phyloP scores from a whole-genome alignment of 129 eudicot species.

The Pulicaria dysenterica region DNA sequence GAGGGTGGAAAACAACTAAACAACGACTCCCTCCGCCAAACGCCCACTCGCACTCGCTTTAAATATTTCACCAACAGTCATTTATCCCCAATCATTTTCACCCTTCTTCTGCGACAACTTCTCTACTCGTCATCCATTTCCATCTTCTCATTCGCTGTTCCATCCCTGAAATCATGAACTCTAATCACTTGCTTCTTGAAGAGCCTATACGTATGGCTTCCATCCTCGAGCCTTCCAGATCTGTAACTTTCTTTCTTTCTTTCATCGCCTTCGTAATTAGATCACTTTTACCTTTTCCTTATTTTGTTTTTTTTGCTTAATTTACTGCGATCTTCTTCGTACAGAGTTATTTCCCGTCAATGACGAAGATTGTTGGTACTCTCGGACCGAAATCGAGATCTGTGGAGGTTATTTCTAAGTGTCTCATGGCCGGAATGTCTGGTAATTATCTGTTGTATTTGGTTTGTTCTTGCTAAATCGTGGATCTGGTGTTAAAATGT shows the following conservation, averaged over 20 bases:
- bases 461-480: not conserved
- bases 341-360: conserved; percentile 81
- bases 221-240: conserved; percentile 75
- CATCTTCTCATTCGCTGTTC: not conserved
- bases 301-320: not conserved
- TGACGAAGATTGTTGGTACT: conserved; percentile 88
- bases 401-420: conserved; percentile 72
- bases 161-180: conserved; percentile 44
- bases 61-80: not conserved
- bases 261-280: not conserved
- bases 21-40: conserved; percentile 28
- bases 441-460: conserved; percentile 35
- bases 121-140: not conserved
- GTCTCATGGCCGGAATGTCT: conserved; percentile 93
- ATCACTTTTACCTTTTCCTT: not conserved
- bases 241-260: conserved; percentile 39
- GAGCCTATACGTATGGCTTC: conserved; percentile 85
- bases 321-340: conserved; percentile 2
- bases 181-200: conserved; percentile 66
- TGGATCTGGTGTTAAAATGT: conserved; percentile 27
- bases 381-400: conserved; percentile 85
- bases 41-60: conserved; percentile 13
- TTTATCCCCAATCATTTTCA: not conserved
- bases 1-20: conserved; percentile 22
- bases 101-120: not conserved